Percentiles rank a stretch among this genome's conserved stretches.
Conservation (phyloP, 306 rosid species). For the Dryas alaskensis region DNA sequence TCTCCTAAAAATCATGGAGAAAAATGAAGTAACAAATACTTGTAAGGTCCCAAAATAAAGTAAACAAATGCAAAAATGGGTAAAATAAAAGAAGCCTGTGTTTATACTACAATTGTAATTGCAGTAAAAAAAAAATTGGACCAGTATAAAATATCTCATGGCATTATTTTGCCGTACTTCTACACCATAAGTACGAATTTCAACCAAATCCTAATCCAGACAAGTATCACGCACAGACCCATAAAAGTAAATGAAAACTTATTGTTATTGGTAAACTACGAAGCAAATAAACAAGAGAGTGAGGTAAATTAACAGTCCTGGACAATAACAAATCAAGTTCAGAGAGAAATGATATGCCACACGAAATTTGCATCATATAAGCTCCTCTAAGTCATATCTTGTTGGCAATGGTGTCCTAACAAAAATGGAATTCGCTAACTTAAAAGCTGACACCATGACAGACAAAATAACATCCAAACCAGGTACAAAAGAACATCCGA, state of each 20-base stretch:
- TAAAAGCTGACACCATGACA: background rate
- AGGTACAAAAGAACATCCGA: background rate
- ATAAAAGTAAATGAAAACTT: background rate
- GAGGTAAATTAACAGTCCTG: background rate
- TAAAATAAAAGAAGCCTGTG: background rate
- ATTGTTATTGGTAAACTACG: background rate
- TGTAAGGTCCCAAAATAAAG: background rate
- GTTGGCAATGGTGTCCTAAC: no score
- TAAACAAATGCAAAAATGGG: background rate
- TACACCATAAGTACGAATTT: no score
- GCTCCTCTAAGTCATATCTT: no score
- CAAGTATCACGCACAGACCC: background rate
- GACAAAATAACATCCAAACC: background rate
- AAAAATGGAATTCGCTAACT: no score
- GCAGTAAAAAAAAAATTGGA: background rate
- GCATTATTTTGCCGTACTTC: no score
- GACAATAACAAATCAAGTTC: background rate
- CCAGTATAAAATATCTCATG: background rate
- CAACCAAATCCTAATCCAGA: background rate
- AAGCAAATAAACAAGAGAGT: background rate
- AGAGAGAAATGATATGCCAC: background rate
- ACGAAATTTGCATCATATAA: background rate
- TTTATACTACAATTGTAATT: background rate
- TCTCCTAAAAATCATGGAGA: conserved; percentile 50
- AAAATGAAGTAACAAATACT: background rate